Evolutionary conservation across 305 asterid genomes (phyloP), one percentile per base, ranked within the genome.

Genomic region (Fraxinus xanthoxyloides): DNA sequence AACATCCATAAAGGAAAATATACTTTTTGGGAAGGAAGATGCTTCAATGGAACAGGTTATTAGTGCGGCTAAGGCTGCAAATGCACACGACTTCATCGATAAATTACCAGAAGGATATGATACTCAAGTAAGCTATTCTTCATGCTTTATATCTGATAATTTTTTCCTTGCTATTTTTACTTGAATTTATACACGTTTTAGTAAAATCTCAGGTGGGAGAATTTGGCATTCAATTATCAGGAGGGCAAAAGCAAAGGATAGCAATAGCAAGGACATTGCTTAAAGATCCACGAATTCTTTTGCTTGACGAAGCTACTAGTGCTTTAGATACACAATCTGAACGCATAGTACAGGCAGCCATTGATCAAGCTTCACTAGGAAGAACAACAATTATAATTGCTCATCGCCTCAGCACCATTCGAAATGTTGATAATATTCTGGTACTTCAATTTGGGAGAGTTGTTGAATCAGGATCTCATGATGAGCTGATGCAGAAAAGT

Each of bases 271-370:
- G 94, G 86, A 94, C 95, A 67, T 70, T 92, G 85, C 86, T 92
- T 5, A 85, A 82, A 79, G 84, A 92, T 46, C 93, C 97, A 6
- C 88, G 80, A 79, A 89, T 92, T 46, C 90, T 92, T 40, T 84
- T 92, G 73, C 93, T 92, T 9, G 94, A 91, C 59, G 95, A 92
- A 87, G 97, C 97, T 24, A 92, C 93, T 34, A 91, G 97, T 76
- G 87, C 97, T 30, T 85, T 92, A 5, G 94, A 92, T 82, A 74
- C 92, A 24, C 87, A 88, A 34, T 90, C 97, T 7, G 95, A 93
- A 83, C 89, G 85, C 69, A 75, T 82, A 19, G 94, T 91, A 12
- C 97, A 91, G 59, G 92, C 87, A 51, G 97, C 96, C 54, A 82
- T 91, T 8, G 87, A 90, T 70, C 89, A 88, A 21, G 93, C 89